Evolutionary conservation across 2,329 filamentous ascomycete species (phyloP), one percentile per base, ranked within the genome.

Genomic region (Tolypocladium endophyticum): DNA sequence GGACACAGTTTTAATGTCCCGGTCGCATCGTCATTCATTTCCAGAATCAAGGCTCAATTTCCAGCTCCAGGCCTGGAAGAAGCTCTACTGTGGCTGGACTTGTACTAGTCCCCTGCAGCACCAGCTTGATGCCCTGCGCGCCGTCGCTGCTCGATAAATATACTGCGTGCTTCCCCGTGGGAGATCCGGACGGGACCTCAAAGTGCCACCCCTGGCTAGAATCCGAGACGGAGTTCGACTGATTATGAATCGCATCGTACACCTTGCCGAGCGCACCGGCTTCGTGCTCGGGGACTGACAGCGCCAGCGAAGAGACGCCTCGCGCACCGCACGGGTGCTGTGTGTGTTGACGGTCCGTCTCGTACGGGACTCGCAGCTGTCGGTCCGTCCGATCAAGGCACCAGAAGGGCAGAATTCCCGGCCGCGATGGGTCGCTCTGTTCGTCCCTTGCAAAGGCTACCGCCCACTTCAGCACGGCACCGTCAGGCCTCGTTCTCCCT

Each of bases 381-480:
- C 86, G 70, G 2, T 78, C 72, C 2, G 86, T 88, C 16, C 82
- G 71, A 68, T 89, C 87, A 55, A 88, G 77, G 65, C 84, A 87
- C 77, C 81, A 89, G 64, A 89, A 89, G 0, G 86, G 87, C 14
- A 85, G 67, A 18, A 73, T 72, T 0, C 85, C 84, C 0, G 80
- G 72, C 11, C 73, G 70, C 1, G 74, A 63, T 1, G 64, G 62
- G 2, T 60, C 53, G 5, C 65, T 65, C 20, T 63, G 61, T 0
- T 61, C 61, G 39, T 62, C 68, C 16, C 72, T 72, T 0, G 74
- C 69, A 0, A 77, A 76, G 23, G 83, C 81, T 30, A 85, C 79
- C 30, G 79, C 76, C 85, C 86, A 89, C 61, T 81, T 75, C 36
- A 88, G 69, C 38, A 81, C 76, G 1, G 74, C 72, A 0, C 84